Evolutionary conservation across 2,329 filamentous ascomycete species (phyloP).

Genomic region (Cercospora zeina): DNA sequence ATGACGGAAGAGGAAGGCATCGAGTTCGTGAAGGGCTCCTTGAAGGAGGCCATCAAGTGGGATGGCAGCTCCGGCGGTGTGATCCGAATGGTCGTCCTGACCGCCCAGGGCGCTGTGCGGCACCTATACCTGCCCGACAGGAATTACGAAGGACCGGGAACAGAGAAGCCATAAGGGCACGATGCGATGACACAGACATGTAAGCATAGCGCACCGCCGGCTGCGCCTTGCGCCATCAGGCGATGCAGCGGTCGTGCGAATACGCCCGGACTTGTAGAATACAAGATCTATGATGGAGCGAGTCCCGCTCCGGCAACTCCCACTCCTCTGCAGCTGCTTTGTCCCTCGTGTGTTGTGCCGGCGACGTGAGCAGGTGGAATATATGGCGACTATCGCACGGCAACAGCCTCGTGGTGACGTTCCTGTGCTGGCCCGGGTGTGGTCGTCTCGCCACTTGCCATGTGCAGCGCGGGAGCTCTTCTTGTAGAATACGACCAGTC

Average conservation of each 20-base stretch:
- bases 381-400: not conserved
- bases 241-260: not conserved
- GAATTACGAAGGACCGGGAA: conserved; percentile 74
- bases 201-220: conserved; percentile 9
- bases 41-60: conserved; percentile 98
- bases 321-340: not conserved
- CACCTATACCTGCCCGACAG: conserved; percentile 95
- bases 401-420: not conserved
- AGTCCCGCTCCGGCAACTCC: not conserved
- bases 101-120: conserved; percentile 81
- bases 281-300: conserved; percentile 1
- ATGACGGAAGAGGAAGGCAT: conserved; percentile 94
- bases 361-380: not conserved
- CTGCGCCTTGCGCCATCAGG: not conserved
- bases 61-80: conserved; percentile 98
- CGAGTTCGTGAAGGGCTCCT: conserved; percentile 84
- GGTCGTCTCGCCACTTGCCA: not conserved
- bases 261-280: conserved; percentile 13
- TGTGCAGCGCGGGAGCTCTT: not conserved
- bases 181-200: conserved; percentile 9
- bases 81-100: conserved; percentile 96
- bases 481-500: not conserved
- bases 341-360: not conserved
- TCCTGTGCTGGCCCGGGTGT: not conserved
- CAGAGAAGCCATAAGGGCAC: conserved; percentile 37